Conservation (phyloP, 1,284 basidiomycete species). For the Ganoderma sinense region DNA sequence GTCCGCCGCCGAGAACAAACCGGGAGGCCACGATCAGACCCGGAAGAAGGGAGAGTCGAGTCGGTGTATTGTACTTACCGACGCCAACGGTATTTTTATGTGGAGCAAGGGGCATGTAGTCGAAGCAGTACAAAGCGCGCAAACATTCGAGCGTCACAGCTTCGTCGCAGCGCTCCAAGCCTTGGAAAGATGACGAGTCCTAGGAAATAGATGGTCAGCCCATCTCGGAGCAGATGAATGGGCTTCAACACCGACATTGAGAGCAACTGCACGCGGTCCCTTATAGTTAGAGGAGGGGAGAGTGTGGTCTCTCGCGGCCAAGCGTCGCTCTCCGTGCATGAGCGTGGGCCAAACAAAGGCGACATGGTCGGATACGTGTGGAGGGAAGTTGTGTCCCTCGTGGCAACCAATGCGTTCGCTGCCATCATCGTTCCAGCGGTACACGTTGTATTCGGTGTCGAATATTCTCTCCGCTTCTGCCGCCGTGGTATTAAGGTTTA, state of each 20-base stretch:
- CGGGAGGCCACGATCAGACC: background rate
- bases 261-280: background rate
- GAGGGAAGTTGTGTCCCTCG: conserved; percentile 32
- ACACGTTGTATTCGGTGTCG: conserved; percentile 52
- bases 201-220: background rate
- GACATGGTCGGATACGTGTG: conserved; percentile 34
- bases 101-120: conserved; percentile 17
- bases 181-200: background rate
- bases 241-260: background rate
- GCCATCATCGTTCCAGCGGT: conserved; percentile 44
- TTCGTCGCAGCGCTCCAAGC: conserved; percentile 21
- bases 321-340: background rate
- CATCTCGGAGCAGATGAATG: background rate
- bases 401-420: conserved; percentile 40
- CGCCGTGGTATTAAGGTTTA: conserved; percentile 50
- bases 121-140: conserved; percentile 26
- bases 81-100: conserved; percentile 24
- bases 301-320: background rate
- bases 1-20: background rate
- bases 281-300: too few relatives aligned
- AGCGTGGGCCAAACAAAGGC: conserved; percentile 35
- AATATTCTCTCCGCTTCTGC: conserved; percentile 53
- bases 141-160: conserved; percentile 26
- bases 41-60: background rate
- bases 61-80: conserved; percentile 19